Conservation (phyloP, 495 filamentous ascomycete species). For the Tuber aestivum region DNA sequence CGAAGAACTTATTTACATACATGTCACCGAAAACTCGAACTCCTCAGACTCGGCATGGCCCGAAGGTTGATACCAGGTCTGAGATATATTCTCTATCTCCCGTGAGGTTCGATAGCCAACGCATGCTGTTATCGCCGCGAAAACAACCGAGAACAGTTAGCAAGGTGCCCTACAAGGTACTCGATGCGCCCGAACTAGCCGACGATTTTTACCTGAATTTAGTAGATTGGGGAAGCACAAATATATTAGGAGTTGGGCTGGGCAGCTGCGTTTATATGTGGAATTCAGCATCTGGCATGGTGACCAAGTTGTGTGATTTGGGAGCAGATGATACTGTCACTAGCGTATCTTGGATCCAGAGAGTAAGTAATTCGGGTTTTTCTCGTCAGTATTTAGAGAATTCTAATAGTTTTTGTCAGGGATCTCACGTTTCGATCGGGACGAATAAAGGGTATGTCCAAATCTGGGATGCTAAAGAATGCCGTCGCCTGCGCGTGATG, state of each 20-base stretch:
- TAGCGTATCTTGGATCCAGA: slow-evolving; percentile 94
- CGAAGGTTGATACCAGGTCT: slow-evolving; percentile 76
- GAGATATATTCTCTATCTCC: slow-evolving; percentile 93
- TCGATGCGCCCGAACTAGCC: slow-evolving; percentile 90
- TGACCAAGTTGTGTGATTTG: slow-evolving; percentile 88
- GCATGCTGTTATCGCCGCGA: slow-evolving; percentile 80
- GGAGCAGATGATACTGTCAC: slow-evolving; percentile 83
- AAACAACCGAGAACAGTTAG: slow-evolving; percentile 82
- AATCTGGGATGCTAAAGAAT: slow-evolving; percentile 91
- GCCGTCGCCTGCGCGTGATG: slow-evolving; percentile 84
- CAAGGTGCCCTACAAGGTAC: slow-evolving; percentile 95
- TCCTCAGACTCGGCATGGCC: slow-evolving; percentile 74
- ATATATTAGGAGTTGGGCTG: slow-evolving; percentile 85
- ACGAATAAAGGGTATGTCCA: slow-evolving; percentile 89
- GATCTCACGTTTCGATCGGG: slow-evolving; percentile 89
- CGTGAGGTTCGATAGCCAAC: slow-evolving; percentile 80
- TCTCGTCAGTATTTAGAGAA: background rate
- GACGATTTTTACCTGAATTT: slow-evolving; percentile 98
- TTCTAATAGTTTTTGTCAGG: slow-evolving; percentile 48
- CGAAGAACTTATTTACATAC: slow-evolving; percentile 95
- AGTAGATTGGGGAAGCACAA: slow-evolving; percentile 96
- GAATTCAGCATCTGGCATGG: slow-evolving; percentile 78
- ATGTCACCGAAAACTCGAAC: slow-evolving; percentile 81
- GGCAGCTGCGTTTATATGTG: slow-evolving; percentile 98
- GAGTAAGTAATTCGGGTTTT: slow-evolving; percentile 45